Percentiles rank a stretch among this genome's conserved stretches.
Conservation (phyloP, 441 rosid genomes). For the Adansonia grandidieri region DNA sequence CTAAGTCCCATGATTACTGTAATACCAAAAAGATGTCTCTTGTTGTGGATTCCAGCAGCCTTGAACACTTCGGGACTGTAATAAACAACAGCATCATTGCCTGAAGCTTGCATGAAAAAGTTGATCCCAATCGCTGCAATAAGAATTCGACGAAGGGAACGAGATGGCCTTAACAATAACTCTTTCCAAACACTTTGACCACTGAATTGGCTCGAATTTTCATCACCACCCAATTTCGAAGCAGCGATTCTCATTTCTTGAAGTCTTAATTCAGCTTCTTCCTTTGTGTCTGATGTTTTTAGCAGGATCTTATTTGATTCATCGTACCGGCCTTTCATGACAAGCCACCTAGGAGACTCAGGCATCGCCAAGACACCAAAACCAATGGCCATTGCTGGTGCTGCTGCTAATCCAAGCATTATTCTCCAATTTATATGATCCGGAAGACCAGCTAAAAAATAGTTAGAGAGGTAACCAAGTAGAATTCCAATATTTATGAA, state of each 20-base stretch:
- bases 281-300: conserved; percentile 47
- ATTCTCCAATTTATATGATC: conserved; percentile 56
- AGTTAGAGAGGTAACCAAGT: conserved; percentile 61
- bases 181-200: conserved; percentile 61
- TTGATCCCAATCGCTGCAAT: conserved; percentile 53
- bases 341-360: conserved; percentile 75
- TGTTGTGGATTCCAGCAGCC: conserved; percentile 47
- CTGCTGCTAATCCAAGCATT: conserved; percentile 67
- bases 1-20: conserved; percentile 56
- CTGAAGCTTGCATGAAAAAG: conserved; percentile 71
- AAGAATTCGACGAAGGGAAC: conserved; percentile 48
- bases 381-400: conserved; percentile 54
- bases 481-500: conserved; percentile 62
- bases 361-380: conserved; percentile 63
- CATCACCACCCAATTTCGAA: conserved; percentile 14
- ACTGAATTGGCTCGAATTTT: conserved; percentile 32
- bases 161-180: conserved; percentile 43
- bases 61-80: conserved; percentile 65
- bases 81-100: conserved; percentile 65
- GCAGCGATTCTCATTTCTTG: conserved; percentile 42
- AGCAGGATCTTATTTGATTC: conserved; percentile 52
- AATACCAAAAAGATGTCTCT: conserved; percentile 47
- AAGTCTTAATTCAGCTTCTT: conserved; percentile 55
- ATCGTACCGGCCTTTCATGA: conserved; percentile 49
- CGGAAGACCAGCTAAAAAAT: conserved; percentile 48